Conservation (phyloP, 2,329 filamentous ascomycete species). For the Fusarium abutilonis region DNA sequence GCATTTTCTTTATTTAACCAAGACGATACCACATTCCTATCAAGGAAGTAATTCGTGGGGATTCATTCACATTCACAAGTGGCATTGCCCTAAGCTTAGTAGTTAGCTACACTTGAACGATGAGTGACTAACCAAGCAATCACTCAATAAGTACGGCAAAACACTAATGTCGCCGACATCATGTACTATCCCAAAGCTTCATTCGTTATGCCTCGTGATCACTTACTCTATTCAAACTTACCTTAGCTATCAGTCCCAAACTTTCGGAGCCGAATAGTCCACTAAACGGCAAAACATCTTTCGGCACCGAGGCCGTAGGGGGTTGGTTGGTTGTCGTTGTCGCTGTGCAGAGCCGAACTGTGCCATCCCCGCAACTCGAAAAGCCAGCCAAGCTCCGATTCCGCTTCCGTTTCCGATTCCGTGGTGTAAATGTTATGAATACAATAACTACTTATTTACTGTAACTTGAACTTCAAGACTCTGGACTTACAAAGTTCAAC, state of each 20-base stretch:
- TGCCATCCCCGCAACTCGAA: slow-evolving; percentile 21
- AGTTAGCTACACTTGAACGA: neutral
- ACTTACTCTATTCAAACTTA: neutral
- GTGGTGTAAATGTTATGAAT: slow-evolving; percentile 15
- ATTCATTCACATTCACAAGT: neutral
- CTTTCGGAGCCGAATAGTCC: slow-evolving; percentile 27
- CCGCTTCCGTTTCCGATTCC: slow-evolving; percentile 28
- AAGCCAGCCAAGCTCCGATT: slow-evolving; percentile 16
- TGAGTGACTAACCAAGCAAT: neutral
- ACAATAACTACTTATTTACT: neutral
- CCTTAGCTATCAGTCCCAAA: neutral
- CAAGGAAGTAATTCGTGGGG: neutral
- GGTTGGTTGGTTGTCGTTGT: slow-evolving; percentile 24
- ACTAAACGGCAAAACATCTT: slow-evolving; percentile 19
- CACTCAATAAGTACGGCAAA: slow-evolving; percentile 14
- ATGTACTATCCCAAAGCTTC: neutral
- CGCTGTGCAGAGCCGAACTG: slow-evolving; percentile 25
- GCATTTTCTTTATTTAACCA: neutral
- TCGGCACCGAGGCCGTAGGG: slow-evolving; percentile 31
- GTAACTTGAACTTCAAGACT: neutral
- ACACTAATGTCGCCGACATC: slow-evolving; percentile 11
- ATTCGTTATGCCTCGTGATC: neutral
- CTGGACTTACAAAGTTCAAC: neutral
- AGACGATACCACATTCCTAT: neutral
- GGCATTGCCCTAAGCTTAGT: neutral